phyloP scores from a whole-genome alignment of 176 grass and related monocot species.

The Oropetium thomaeum region DNA sequence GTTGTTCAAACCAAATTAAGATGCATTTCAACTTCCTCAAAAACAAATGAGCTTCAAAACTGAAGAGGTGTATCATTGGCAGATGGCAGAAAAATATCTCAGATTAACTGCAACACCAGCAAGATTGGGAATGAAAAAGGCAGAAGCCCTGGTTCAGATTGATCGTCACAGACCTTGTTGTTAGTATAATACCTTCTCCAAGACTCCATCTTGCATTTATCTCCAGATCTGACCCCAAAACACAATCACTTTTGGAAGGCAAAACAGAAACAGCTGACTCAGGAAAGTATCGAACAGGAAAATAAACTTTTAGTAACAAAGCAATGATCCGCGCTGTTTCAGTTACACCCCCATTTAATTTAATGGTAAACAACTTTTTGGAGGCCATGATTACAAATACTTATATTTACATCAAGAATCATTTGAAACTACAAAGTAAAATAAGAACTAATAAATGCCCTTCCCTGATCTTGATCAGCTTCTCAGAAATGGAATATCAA shows the following conservation, averaged over 20 bases:
- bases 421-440: not conserved
- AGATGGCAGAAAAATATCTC: not conserved
- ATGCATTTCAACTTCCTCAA: not conserved
- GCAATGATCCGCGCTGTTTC: not conserved
- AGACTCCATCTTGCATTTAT: not conserved
- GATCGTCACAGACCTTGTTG: not conserved
- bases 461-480: not conserved
- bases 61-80: not conserved
- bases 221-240: not conserved
- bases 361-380: not conserved
- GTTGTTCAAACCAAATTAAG: not conserved
- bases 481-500: conserved; percentile 5
- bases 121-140: not conserved
- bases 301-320: not conserved
- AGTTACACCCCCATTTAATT: not conserved
- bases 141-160: not conserved
- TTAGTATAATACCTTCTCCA: not conserved
- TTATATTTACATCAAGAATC: not conserved
- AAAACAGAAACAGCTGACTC: not conserved
- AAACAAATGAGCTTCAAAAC: not conserved
- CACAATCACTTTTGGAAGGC: not conserved
- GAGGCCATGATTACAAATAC: not conserved
- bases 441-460: not conserved
- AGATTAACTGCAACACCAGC: too few species aligned
- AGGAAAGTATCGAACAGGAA: not conserved